phyloP scores from a whole-genome alignment of 176 grass and related monocot genomes.

The Poa annua region DNA sequence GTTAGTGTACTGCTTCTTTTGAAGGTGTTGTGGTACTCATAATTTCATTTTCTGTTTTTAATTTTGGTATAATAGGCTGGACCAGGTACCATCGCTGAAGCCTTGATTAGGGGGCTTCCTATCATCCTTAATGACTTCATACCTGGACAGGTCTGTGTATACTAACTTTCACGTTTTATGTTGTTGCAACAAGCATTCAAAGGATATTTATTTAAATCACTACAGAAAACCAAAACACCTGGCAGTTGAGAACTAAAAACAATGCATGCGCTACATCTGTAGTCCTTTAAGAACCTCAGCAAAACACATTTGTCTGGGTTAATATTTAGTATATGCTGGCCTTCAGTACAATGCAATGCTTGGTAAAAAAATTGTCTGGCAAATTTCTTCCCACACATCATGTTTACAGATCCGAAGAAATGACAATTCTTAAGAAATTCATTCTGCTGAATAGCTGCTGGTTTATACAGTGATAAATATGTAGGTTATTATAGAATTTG shows the following conservation, averaged over 20 bases:
- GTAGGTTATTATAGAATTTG: background rate
- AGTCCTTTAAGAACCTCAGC: background rate
- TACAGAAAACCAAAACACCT: too few relatives aligned
- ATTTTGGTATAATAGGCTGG: constrained; percentile 70
- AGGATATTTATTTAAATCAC: background rate
- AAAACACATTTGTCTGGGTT: background rate
- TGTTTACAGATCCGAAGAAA: background rate
- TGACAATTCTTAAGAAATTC: background rate
- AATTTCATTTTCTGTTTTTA: constrained; percentile 5
- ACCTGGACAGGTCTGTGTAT: constrained; percentile 85
- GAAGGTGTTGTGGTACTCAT: background rate
- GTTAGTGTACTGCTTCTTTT: constrained; percentile 15
- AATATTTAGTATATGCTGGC: background rate
- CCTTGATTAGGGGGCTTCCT: constrained; percentile 96
- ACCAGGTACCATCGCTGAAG: constrained; percentile 98
- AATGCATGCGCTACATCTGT: background rate
- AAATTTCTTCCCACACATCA: background rate
- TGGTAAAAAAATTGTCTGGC: background rate
- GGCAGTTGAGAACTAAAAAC: background rate
- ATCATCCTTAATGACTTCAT: constrained; percentile 99
- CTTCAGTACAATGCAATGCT: background rate
- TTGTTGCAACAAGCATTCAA: background rate
- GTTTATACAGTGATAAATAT: constrained; percentile 2
- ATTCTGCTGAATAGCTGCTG: background rate
- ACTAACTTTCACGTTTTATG: background rate